A percentile compares a stretch with the other conserved stretches of the same genome.
phyloP scores from a whole-genome alignment of 2,329 filamentous ascomycete genomes.

The Fulvia fulva region DNA sequence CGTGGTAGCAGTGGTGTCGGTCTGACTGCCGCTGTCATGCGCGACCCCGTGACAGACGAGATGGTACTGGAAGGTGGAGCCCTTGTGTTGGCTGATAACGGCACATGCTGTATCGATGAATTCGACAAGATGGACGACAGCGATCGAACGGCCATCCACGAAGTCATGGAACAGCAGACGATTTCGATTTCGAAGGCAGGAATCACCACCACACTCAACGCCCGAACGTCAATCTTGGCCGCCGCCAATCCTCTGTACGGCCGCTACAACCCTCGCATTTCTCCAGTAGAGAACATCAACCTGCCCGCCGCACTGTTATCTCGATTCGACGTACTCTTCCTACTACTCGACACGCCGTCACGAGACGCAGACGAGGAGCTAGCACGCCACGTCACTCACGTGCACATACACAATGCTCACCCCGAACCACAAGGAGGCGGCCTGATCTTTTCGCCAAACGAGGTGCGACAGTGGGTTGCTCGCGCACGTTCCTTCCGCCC shows the following conservation, averaged over 20 bases:
- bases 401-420: conserved; percentile 95
- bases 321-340: conserved; percentile 94
- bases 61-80: conserved; percentile 81
- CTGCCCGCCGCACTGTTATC: conserved; percentile 94
- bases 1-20: conserved; percentile 78
- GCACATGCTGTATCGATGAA: conserved; percentile 82
- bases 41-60: conserved; percentile 76
- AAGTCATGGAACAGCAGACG: conserved; percentile 86
- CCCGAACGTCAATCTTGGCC: conserved; percentile 77
- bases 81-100: conserved; percentile 74
- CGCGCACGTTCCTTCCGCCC: conserved; percentile 87
- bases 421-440: conserved; percentile 64
- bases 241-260: conserved; percentile 97
- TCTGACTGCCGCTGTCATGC: conserved; percentile 79
- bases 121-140: conserved; percentile 89
- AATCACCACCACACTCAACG: conserved; percentile 95
- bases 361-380: conserved; percentile 89
- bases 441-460: conserved; percentile 84
- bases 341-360: conserved; percentile 90
- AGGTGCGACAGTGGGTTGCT: conserved; percentile 94
- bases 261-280: conserved; percentile 95
- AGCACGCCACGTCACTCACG: conserved; percentile 89
- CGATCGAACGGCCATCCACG: conserved; percentile 77
- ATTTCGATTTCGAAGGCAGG: conserved; percentile 87
- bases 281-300: conserved; percentile 98